phyloP scores from a whole-genome alignment of 2,329 filamentous ascomycete genomes.

The Triangularia verruculosa region DNA sequence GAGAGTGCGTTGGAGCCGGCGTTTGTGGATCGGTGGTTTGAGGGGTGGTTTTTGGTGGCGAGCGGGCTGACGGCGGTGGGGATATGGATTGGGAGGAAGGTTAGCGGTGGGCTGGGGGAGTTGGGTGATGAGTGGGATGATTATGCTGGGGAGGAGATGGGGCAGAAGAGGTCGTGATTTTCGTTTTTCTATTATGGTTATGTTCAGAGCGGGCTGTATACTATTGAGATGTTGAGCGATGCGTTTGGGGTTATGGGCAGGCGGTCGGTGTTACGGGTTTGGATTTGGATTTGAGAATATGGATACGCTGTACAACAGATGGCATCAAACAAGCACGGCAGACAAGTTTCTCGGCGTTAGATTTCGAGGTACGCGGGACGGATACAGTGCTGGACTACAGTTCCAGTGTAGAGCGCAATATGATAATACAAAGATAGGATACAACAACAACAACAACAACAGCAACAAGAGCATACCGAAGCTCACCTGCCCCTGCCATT shows the following conservation, averaged over 20 bases:
- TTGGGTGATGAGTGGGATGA: constrained; percentile 58
- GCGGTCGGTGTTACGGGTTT: not conserved
- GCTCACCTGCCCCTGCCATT: not conserved
- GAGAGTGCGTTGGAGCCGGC: constrained; percentile 70
- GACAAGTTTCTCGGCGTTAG: too few species aligned
- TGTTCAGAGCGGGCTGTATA: too few species aligned
- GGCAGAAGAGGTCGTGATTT: constrained; percentile 61
- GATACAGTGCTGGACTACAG: not conserved
- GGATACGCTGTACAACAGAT: not conserved
- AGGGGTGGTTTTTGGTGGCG: constrained; percentile 76
- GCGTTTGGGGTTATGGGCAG: not conserved
- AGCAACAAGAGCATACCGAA: not conserved
- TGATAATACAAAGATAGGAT: not conserved
- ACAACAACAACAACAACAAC: too few species aligned
- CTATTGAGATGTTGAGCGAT: not conserved
- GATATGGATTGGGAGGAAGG: constrained; percentile 67
- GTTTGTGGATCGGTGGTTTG: constrained; percentile 82
- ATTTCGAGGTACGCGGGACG: too few species aligned
- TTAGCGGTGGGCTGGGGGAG: constrained; percentile 42
- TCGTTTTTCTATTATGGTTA: too few species aligned
- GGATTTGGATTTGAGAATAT: not conserved
- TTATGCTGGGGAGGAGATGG: constrained; percentile 65
- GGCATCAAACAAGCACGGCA: not conserved
- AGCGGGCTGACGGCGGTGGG: constrained; percentile 65
- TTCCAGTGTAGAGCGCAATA: too few species aligned